Percentiles rank a stretch among this genome's conserved stretches.
Conservation (phyloP, 148 eudicot species). For the Heliosperma pusillum region DNA sequence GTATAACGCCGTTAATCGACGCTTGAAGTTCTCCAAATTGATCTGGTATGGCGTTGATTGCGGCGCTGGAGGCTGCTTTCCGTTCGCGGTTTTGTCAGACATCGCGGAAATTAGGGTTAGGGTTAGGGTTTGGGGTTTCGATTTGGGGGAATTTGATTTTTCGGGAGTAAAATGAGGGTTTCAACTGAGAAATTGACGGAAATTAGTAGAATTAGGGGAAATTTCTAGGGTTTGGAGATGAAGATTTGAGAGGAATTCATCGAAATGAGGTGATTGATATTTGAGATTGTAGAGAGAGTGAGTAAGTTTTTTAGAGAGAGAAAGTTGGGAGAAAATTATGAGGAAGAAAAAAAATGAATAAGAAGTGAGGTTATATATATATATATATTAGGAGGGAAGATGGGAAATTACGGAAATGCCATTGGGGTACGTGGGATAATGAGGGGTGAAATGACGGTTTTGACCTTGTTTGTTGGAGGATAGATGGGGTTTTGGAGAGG, state of each 20-base stretch:
- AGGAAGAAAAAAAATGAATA: background rate
- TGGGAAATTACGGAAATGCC: conserved; percentile 20
- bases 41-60: conserved; percentile 44
- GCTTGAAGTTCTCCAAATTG: conserved; percentile 44
- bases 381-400: too few species aligned
- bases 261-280: background rate
- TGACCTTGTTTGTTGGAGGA: background rate
- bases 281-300: conserved; percentile 16
- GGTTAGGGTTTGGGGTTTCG: conserved; percentile 54
- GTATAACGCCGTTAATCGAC: conserved; percentile 53
- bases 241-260: background rate
- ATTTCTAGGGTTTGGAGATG: conserved; percentile 13
- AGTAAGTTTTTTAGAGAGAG: conserved; percentile 22
- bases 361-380: background rate
- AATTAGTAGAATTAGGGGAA: background rate
- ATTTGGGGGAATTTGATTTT: background rate
- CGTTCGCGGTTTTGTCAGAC: conserved; percentile 39
- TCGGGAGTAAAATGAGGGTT: background rate
- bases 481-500: background rate
- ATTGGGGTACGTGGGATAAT: background rate
- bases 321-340: conserved; percentile 12
- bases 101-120: conserved; percentile 22
- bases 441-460: background rate
- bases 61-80: conserved; percentile 24
- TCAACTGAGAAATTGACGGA: background rate